Percentiles rank a stretch among this genome's conserved stretches.
Evolutionary conservation across 805 yeast genomes (phyloP).

Genomic region (Blastobotrys attinorum): DNA sequence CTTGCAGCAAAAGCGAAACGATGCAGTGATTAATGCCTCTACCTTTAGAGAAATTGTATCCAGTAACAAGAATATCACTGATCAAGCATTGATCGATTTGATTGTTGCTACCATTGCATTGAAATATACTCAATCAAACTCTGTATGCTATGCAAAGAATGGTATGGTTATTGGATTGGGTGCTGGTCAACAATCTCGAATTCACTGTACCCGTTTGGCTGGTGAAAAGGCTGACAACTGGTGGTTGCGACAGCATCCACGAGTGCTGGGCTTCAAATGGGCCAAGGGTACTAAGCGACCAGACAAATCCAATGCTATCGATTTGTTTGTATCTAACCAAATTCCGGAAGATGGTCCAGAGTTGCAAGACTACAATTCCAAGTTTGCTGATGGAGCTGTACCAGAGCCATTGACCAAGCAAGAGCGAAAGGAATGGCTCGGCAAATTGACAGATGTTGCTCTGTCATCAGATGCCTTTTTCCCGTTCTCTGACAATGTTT

Average conservation of each 20-base stretch:
- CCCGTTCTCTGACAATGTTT: conserved; percentile 99
- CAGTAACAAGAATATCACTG: conserved; percentile 74
- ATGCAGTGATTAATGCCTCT: conserved; percentile 85
- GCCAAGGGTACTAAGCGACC: conserved; percentile 98
- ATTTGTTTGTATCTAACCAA: conserved; percentile 83
- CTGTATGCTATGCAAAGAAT: conserved; percentile 96
- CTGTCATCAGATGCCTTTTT: conserved; percentile 97
- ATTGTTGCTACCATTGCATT: conserved; percentile 96
- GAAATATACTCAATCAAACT: conserved; percentile 97
- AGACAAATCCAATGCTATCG: conserved; percentile 97
- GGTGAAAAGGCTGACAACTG: conserved; percentile 99
- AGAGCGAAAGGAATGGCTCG: conserved; percentile 85
- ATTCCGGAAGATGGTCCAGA: conserved; percentile 90
- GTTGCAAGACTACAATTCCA: conserved; percentile 82
- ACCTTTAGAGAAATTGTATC: conserved; percentile 91
- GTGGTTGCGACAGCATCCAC: conserved; percentile 99
- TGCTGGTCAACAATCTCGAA: conserved; percentile 99
- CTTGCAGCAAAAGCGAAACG: conserved; percentile 94
- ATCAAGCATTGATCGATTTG: conserved; percentile 87
- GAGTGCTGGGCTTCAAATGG: conserved; percentile 89
- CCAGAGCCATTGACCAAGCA: conserved; percentile 77
- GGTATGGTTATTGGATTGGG: conserved; percentile 99
- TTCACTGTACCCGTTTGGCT: conserved; percentile 98
- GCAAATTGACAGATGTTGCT: conserved; percentile 76
- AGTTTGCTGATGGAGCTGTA: conserved; percentile 60